phyloP scores from a whole-genome alignment of 441 rosid species.

The Aquilaria agallochum region DNA sequence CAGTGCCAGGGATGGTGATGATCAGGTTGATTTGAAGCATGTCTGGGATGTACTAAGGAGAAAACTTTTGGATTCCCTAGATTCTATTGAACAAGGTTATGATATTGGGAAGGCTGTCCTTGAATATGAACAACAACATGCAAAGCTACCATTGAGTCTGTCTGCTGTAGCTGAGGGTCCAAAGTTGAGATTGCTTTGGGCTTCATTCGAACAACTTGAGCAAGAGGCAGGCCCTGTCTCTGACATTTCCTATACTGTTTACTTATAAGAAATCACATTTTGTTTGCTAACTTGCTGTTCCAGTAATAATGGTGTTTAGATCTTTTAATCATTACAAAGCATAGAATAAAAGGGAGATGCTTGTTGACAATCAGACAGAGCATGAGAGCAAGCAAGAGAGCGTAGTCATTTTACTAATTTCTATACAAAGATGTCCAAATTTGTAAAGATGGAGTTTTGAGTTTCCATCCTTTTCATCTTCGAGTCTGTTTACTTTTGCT shows the following conservation, averaged over 20 bases:
- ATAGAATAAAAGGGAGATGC: neutral
- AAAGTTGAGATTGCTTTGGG: conserved; percentile 66
- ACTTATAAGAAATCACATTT: conserved; percentile 11
- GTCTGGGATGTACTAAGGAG: conserved; percentile 64
- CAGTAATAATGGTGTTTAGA: neutral
- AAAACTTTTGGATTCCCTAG: conserved; percentile 71
- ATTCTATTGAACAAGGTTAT: conserved; percentile 37
- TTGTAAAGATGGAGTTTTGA: no score
- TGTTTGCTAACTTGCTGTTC: conserved; percentile 18
- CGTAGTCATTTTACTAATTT: no score
- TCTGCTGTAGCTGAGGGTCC: conserved; percentile 70
- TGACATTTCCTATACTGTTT: conserved; percentile 13
- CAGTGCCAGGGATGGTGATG: conserved; percentile 39
- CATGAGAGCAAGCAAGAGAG: no score
- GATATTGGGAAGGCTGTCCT: conserved; percentile 36
- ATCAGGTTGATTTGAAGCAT: conserved; percentile 29
- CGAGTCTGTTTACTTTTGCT: no score
- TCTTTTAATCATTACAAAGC: neutral
- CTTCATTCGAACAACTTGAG: conserved; percentile 68
- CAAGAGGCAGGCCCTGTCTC: conserved; percentile 63
- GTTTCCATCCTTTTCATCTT: no score
- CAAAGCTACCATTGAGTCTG: conserved; percentile 57
- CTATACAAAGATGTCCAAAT: no score
- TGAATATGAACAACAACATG: conserved; percentile 37
- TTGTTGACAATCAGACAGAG: neutral